phyloP scores from a whole-genome alignment of 2,329 filamentous ascomycete genomes.

The Albophoma yamanashiensis region DNA sequence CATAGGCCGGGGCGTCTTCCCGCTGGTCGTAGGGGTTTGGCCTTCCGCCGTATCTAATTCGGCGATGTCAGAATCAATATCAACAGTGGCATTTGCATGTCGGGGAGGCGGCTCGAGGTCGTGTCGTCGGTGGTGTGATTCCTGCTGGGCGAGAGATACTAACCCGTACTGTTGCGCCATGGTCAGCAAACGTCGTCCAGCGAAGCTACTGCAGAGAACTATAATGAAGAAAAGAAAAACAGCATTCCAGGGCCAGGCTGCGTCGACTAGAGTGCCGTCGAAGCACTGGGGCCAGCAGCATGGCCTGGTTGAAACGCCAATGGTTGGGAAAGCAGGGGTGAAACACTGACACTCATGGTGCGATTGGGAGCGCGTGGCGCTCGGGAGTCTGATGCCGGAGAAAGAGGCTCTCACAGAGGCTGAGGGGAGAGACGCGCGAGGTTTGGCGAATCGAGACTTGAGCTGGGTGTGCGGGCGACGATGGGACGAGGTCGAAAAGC shows the following conservation, averaged over 20 bases:
- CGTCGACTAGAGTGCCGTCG: not conserved
- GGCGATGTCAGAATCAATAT: not conserved
- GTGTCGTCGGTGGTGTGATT: not conserved
- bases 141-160: conserved; percentile 16
- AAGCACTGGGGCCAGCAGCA: not conserved
- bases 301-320: conserved; percentile 10
- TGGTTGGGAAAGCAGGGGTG: conserved; percentile 9
- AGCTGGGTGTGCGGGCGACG: not conserved
- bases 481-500: not conserved
- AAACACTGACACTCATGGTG: conserved; percentile 18
- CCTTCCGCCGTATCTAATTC: conserved; percentile 40
- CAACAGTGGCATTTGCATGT: conserved; percentile 7
- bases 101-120: conserved; percentile 10
- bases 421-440: not conserved
- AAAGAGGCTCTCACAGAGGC: not conserved
- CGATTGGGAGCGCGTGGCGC: conserved; percentile 5
- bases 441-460: not conserved
- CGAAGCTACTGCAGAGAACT: not conserved
- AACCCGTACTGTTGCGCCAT: conserved; percentile 41
- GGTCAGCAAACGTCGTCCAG: conserved; percentile 14
- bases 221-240: not conserved
- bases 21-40: conserved; percentile 51
- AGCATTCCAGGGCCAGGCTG: not conserved
- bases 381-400: not conserved
- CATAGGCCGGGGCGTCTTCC: conserved; percentile 25